Evolutionary conservation across 1,284 basidiomycete species (phyloP), one percentile per base, ranked within the genome.

Genomic region (Ustilago bromivora): DNA sequence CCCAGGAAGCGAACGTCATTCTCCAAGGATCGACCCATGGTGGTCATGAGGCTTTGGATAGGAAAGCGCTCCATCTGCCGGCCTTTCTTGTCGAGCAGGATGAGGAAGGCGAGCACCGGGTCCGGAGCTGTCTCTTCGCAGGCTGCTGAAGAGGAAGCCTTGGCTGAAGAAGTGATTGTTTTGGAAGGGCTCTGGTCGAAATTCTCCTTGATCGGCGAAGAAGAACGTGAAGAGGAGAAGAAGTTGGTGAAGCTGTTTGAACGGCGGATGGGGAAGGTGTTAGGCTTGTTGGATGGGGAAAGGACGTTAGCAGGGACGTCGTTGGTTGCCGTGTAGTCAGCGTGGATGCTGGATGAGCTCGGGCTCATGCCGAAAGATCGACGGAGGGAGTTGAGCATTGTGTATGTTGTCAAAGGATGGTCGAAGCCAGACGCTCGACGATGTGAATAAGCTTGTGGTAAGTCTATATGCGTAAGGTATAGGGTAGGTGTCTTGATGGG

Each of bases 301-400:
- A 71, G 40, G 8, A 67, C 64, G 23, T 61, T 60, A 11, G 60
- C 1, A 1, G 67, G 57, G 5, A 32, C 57, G 28, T 57, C 58
- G 32, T 31, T 41, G 41, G 38, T 35, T 52, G 55, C 62, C 15
- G 38, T 8, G 8, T 60, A 59, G 43, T 67, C 74, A 7, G 61
- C 51, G 15, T 57, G 67, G 28, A 63, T 61, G 55, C 35, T 58
- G 52, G 69, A 67, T 1, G 71, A 68, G 63, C 68, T 71, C 0
- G 68, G 74, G 61, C 74, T 76, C 74, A 76, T 76, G 68, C 74
- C 74, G 57, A 76, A 68, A 7, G 74, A 76, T 10, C 74, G 65
- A 43, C 68, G 74, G 23, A 76, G 61, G 17, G 74, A 59, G 38
- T 56, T 69, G 61, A 76, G 66, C 74, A 76, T 76, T 31, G 12